Percentiles rank a stretch among this genome's conserved stretches.
These are phyloP conservation scores for Boletus tylopilopsis DNA, from an alignment of 768 basidiomycete species.

Conservation along the genomic window DNA sequence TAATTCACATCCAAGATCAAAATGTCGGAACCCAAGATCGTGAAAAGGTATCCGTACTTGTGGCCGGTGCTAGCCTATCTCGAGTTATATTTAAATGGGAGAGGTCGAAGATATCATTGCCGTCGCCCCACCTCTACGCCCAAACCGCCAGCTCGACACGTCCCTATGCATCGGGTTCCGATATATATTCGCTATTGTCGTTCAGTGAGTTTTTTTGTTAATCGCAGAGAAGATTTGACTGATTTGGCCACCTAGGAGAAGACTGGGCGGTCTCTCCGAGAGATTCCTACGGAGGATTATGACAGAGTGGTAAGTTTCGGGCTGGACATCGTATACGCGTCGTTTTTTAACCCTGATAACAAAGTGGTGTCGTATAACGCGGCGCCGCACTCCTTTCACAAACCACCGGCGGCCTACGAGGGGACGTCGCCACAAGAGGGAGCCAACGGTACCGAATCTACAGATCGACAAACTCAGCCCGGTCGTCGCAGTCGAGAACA, in stretches of 20 bases:
- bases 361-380: background rate
- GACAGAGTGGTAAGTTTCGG: background rate
- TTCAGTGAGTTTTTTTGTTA: background rate
- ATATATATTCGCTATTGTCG: slow-evolving; percentile 9
- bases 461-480: background rate
- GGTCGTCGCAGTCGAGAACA: too few relatives aligned
- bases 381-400: too few relatives aligned
- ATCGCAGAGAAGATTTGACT: background rate
- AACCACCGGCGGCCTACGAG: too few relatives aligned
- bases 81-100: slow-evolving; percentile 5
- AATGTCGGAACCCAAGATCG: slow-evolving; percentile 5
- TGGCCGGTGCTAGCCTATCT: slow-evolving; percentile 19
- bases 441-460: background rate
- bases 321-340: background rate
- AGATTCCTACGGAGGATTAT: background rate
- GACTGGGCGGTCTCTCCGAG: slow-evolving; percentile 4
- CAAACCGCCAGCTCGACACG: too few relatives aligned
- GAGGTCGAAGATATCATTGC: background rate
- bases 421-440: too few relatives aligned
- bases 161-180: background rate
- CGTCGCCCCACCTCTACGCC: too few relatives aligned
- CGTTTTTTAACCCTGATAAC: background rate
- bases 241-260: slow-evolving; percentile 7
- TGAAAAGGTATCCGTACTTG: slow-evolving; percentile 9
- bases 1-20: slow-evolving; percentile 9